Evolutionary conservation across 345 rosid genomes (phyloP), one percentile per base, ranked within the genome.

Genomic region (Sisymbrium irio): DNA sequence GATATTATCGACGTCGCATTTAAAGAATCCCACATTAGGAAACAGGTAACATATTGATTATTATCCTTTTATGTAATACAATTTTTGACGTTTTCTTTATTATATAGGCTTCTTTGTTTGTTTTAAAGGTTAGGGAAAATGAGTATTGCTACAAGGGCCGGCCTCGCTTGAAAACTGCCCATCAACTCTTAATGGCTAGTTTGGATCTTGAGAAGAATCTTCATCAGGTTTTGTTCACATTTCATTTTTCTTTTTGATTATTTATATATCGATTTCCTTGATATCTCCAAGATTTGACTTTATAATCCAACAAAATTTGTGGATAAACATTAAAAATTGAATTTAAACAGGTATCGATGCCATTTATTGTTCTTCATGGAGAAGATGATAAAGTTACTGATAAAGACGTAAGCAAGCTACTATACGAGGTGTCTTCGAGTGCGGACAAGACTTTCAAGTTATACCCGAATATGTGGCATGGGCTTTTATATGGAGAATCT

Each of bases 381-480:
- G 95, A 79, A 67, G 97, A 86, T 0, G 98, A 93, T 64, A 84
- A 54, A 71, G 98, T 93, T 80, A 93, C 91, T 0, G 96, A 89
- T 28, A 83, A 81, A 73, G 67, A 72, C 0, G 85, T 80, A 0
- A 93, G 97, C 87, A 71, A 82, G 49, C 81, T 79, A 33, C 77
- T 93, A 5, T 77, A 69, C 39, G 67, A 77, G 1, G 78, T 75
- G 1, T 84, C 98, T 7, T 76, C 83, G 13, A 86, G 91, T 75
- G 13, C 74, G 0, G 96, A 91, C 86, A 93, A 93, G 82, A 84
- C 88, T 30, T 68, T 93, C 17, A 91, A 89, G 82, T 32, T 89
- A 51, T 93, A 93, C 55, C 87, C 88, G 0, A 85, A 65, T 0
- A 94, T 91, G 97, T 94, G 97, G 98, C 98, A 94, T 28, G 96